Evolutionary conservation across 495 filamentous ascomycete genomes (phyloP).

Genomic region (Penicillium bovifimosum): DNA sequence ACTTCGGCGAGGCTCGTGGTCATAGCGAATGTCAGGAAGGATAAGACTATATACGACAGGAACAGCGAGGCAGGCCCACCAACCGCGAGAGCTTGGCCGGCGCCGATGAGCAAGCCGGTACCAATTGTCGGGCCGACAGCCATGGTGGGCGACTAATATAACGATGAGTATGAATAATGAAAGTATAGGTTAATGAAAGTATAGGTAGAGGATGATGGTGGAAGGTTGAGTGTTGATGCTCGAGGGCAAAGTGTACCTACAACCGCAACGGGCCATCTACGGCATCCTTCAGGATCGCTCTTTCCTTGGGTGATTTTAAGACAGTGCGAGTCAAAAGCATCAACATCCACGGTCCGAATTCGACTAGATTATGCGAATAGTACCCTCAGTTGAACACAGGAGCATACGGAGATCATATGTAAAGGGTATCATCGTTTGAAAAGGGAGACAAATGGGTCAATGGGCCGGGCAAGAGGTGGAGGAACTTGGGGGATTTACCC

Average conservation of each 20-base stretch:
- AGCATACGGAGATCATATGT: not conserved
- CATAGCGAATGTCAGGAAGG: conserved; percentile 54
- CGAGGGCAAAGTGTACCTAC: conserved; percentile 2
- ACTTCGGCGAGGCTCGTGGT: conserved; percentile 59
- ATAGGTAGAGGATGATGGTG: not conserved
- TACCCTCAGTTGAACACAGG: not conserved
- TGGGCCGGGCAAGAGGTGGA: not conserved
- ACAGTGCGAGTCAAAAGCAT: not conserved
- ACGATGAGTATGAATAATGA: conserved; percentile 13
- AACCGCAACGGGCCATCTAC: not conserved
- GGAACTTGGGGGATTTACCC: no score
- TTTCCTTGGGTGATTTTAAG: not conserved
- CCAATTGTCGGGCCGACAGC: conserved; percentile 35
- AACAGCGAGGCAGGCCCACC: conserved; percentile 40
- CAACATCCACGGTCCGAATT: not conserved
- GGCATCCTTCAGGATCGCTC: not conserved
- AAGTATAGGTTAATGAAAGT: no score
- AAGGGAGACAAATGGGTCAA: not conserved
- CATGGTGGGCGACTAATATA: conserved; percentile 17
- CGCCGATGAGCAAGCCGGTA: conserved; percentile 37
- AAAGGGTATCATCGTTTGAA: conserved; percentile 23
- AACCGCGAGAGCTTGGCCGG: conserved; percentile 36
- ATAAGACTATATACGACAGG: conserved; percentile 40
- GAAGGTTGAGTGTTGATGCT: not conserved
- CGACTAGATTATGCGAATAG: not conserved